phyloP scores from a whole-genome alignment of 164 flowering plant species.

The grape (Vitis vinifera) region ASM3070453v1 NC_081812.1:14597501-14598000 shows the following conservation, averaged over 20 bases:
- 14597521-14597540: constrained; percentile 75
- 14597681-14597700: constrained; percentile 2
- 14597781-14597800: not conserved
- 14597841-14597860: too few species aligned
- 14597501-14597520: constrained; percentile 56
- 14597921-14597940: too few species aligned
- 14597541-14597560: constrained; percentile 79
- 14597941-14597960: too few species aligned
- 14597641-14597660: constrained; percentile 67
- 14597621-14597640: constrained; percentile 77
- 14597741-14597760: constrained; percentile 2
- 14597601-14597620: constrained; percentile 82
- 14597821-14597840: not conserved
- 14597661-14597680: constrained; percentile 64
- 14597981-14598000: not conserved
- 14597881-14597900: too few species aligned
- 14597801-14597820: too few species aligned
- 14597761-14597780: not conserved
- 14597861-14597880: too few species aligned
- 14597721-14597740: not conserved
- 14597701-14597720: too few species aligned
- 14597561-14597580: constrained; percentile 72
- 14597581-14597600: constrained; percentile 75
- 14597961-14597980: too few species aligned
- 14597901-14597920: too few species aligned